These are phyloP conservation scores for Entomortierella parvispora DNA, from an alignment of 192 early-diverging fungal species.

Conservation along the genomic window DNA sequence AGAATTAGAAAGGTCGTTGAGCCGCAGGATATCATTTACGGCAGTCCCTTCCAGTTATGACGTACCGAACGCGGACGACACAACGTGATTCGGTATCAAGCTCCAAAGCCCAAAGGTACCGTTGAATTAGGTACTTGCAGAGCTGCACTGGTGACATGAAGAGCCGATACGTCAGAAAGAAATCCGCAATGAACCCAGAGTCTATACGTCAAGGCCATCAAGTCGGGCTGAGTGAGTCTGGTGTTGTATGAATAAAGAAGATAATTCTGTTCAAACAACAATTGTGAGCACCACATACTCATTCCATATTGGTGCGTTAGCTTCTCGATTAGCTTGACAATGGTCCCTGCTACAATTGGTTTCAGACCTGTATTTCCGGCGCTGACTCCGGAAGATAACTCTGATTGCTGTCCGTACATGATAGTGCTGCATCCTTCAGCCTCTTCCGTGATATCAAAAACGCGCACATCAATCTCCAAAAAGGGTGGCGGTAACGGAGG, in stretches of 20 bases:
- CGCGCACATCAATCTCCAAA: conserved; percentile 52
- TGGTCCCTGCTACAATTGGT: conserved; percentile 58
- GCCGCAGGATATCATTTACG: too few species aligned
- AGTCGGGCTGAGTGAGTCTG: background rate
- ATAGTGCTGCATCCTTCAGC: conserved; percentile 42
- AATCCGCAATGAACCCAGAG: conserved; percentile 59
- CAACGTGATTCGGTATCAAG: conserved; percentile 51
- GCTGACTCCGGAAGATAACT: background rate
- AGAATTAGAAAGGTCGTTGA: too few species aligned
- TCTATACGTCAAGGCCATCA: conserved; percentile 43
- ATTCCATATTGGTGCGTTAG: conserved; percentile 58
- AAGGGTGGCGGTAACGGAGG: conserved; percentile 39
- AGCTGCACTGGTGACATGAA: conserved; percentile 63
- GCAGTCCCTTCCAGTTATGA: background rate
- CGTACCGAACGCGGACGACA: conserved; percentile 60
- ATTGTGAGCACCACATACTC: conserved; percentile 27
- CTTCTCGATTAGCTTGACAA: conserved; percentile 66
- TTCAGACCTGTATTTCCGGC: conserved; percentile 5
- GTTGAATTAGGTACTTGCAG: conserved; percentile 62
- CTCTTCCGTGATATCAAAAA: conserved; percentile 50
- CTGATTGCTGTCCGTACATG: conserved; percentile 41
- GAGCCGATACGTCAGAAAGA: conserved; percentile 65
- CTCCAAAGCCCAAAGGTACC: conserved; percentile 64
- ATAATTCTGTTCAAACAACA: background rate
- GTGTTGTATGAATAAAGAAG: background rate